Percentiles rank a stretch among this genome's conserved stretches.
Conservation (phyloP, 2,329 filamentous ascomycete genomes). For the Pseudocercospora eumusae region DNA sequence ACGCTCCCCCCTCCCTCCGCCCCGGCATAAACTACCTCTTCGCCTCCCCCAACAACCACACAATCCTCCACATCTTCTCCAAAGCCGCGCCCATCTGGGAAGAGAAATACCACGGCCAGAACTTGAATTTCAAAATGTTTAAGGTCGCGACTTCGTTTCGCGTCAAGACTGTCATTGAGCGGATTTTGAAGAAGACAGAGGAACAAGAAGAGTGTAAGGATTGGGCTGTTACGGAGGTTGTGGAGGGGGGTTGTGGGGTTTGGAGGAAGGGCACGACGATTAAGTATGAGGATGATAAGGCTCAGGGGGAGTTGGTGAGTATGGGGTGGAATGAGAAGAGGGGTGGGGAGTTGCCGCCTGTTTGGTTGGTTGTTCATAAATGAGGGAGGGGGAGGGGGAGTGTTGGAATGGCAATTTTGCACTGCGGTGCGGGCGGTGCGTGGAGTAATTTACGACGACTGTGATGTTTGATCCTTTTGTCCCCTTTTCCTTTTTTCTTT, state of each 20-base stretch:
- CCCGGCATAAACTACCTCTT: conserved; percentile 37
- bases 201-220: conserved; percentile 29
- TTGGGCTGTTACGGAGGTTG: conserved; percentile 39
- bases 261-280: conserved; percentile 40
- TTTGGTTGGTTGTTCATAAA: conserved; percentile 41
- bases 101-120: conserved; percentile 24
- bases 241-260: conserved; percentile 36
- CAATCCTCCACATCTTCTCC: conserved; percentile 37
- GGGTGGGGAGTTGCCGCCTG: conserved; percentile 36
- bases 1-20: conserved; percentile 23
- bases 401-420: too few relatives aligned
- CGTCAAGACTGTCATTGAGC: conserved; percentile 37
- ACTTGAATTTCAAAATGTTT: conserved; percentile 39
- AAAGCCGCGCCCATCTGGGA: conserved; percentile 35
- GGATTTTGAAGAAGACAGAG: conserved; percentile 27
- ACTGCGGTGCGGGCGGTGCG: too few relatives aligned
- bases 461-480: too few relatives aligned
- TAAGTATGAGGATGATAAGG: conserved; percentile 33
- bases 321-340: conserved; percentile 40
- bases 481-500: too few relatives aligned
- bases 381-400: too few relatives aligned
- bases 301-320: conserved; percentile 31
- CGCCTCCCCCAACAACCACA: conserved; percentile 31
- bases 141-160: conserved; percentile 33
- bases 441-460: too few relatives aligned